Percentiles rank a stretch among this genome's conserved stretches.
Evolutionary conservation across 805 yeast genomes (phyloP).

Genomic region (Saturnispora gosingensis): DNA sequence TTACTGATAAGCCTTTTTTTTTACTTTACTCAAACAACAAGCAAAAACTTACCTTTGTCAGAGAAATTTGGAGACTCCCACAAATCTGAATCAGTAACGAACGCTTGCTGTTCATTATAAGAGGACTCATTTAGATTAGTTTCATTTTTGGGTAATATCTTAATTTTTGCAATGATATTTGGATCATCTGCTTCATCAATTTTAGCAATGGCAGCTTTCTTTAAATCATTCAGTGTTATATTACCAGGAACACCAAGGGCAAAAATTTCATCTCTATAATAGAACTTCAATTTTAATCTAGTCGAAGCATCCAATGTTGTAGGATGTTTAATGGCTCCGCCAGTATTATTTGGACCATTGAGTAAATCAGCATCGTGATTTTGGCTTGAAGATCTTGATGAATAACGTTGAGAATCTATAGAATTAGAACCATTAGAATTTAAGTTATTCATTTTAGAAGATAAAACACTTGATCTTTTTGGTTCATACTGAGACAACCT

Average conservation of each 20-base stretch:
- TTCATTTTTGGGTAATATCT: constrained; percentile 23
- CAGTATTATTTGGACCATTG: not conserved
- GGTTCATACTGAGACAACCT: constrained; percentile 42
- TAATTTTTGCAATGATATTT: constrained; percentile 17
- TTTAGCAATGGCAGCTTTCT: constrained; percentile 21
- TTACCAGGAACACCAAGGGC: constrained; percentile 38
- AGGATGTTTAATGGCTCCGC: not conserved
- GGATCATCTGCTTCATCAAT: constrained; percentile 24
- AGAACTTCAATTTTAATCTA: constrained; percentile 61
- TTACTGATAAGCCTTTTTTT: not conserved
- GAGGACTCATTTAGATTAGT: constrained; percentile 18
- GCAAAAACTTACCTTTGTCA: constrained; percentile 29
- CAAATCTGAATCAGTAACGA: constrained; percentile 18
- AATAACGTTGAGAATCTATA: not conserved
- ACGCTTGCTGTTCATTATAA: constrained; percentile 15
- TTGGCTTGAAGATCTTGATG: not conserved
- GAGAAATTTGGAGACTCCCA: constrained; percentile 21
- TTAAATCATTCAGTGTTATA: constrained; percentile 19
- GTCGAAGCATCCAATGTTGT: constrained; percentile 7
- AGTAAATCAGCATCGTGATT: not conserved
- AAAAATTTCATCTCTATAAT: constrained; percentile 73
- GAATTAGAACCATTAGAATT: constrained; percentile 9
- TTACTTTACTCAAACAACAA: constrained; percentile 14
- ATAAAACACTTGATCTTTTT: constrained; percentile 11
- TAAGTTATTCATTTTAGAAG: constrained; percentile 19